phyloP scores from a whole-genome alignment of 176 grass and related monocot species.

The Metroxylon sagu region DNA sequence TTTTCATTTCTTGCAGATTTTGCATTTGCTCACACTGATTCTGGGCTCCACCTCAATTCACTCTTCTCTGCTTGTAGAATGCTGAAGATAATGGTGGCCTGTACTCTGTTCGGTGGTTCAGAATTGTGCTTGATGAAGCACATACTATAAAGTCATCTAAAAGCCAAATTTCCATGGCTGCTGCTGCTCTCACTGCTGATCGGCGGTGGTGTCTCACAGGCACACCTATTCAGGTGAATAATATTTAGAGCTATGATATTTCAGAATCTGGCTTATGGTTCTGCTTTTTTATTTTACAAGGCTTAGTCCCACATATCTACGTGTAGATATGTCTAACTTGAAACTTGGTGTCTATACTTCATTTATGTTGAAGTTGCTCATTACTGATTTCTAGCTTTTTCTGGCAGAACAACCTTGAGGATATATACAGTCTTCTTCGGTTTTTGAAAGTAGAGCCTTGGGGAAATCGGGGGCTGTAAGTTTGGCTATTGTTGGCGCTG shows the following conservation, averaged over 20 bases:
- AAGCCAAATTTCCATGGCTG: constrained; percentile 75
- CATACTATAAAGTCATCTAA: constrained; percentile 86
- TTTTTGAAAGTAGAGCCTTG: constrained; percentile 93
- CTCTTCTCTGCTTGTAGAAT: constrained; percentile 29
- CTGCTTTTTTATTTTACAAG: background rate
- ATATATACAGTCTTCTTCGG: constrained; percentile 90
- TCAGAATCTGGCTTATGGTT: background rate
- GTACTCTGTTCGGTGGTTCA: constrained; percentile 74
- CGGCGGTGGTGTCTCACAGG: constrained; percentile 96
- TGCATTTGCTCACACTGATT: background rate
- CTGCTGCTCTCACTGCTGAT: constrained; percentile 65
- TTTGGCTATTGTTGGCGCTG: constrained; percentile 10
- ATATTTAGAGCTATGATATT: constrained; percentile 11
- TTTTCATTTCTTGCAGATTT: constrained; percentile 6
- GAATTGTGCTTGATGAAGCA: constrained; percentile 93
- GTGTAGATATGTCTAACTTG: too few species aligned
- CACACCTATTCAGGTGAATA: constrained; percentile 85
- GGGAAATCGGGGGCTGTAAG: constrained; percentile 83
- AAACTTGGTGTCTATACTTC: background rate
- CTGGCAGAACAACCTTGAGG: constrained; percentile 88
- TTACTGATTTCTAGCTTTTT: constrained; percentile 18
- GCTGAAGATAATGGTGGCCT: constrained; percentile 61
- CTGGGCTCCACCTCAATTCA: background rate
- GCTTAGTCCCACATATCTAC: too few species aligned
- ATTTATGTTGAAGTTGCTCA: constrained; percentile 1